Conservation (phyloP, 2,329 filamentous ascomycete species). For the Calonectria henricotiae region DNA sequence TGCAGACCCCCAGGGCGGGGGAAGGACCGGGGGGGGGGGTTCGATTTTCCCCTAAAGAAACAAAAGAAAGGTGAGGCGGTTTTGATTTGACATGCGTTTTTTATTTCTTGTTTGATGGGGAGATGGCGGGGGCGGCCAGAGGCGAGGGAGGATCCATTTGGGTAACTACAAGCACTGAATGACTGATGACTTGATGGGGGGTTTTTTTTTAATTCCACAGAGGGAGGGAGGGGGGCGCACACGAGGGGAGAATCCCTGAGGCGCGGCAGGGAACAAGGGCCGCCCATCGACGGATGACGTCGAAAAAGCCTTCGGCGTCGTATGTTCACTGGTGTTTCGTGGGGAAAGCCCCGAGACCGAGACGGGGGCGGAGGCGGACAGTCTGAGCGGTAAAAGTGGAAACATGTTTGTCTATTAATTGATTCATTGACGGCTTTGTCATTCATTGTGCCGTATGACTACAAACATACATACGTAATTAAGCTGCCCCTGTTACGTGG, state of each 20-base stretch:
- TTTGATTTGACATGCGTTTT: neutral
- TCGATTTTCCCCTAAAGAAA: neutral
- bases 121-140: neutral
- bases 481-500: conserved; percentile 16
- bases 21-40: neutral
- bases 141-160: neutral
- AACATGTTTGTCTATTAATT: conserved; percentile 15
- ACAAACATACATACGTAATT: conserved; percentile 27
- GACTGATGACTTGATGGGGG: neutral
- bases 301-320: conserved; percentile 9
- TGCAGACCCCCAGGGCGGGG: conserved; percentile 15
- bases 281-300: conserved; percentile 12
- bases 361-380: neutral
- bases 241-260: neutral
- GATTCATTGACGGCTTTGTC: neutral
- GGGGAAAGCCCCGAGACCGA: conserved; percentile 2
- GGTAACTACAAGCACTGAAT: neutral
- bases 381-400: conserved; percentile 26
- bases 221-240: neutral
- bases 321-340: conserved; percentile 15
- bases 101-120: neutral
- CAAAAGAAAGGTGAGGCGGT: conserved; percentile 5
- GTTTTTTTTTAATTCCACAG: neutral
- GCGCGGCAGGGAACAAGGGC: conserved; percentile 6
- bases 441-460: conserved; percentile 3